Evolutionary conservation across 1,139 yeast species (phyloP).

Genomic region (Sporopachydermia cereana): DNA sequence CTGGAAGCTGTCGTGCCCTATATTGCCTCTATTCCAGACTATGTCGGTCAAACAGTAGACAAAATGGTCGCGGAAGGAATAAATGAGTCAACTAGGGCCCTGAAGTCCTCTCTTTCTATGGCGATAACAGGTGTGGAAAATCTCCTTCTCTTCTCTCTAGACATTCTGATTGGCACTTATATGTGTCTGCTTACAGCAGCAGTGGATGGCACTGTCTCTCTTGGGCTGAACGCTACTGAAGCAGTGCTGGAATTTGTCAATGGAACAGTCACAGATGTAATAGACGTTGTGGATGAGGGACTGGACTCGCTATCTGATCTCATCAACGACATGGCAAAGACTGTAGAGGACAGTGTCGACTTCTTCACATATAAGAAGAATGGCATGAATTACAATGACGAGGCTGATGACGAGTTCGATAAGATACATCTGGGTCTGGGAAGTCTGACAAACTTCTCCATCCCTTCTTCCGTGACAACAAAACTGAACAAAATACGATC

Average conservation of each 20-base stretch:
- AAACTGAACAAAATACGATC: slow-evolving; percentile 34
- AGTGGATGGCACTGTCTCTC: slow-evolving; percentile 57
- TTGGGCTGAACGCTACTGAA: slow-evolving; percentile 66
- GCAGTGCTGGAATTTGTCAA: slow-evolving; percentile 48
- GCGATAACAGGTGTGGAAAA: slow-evolving; percentile 44
- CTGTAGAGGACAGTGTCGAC: slow-evolving; percentile 32
- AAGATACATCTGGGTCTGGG: slow-evolving; percentile 45
- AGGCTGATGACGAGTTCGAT: slow-evolving; percentile 14
- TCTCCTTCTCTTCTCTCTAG: slow-evolving; percentile 52
- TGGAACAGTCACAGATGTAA: slow-evolving; percentile 39
- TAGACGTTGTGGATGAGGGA: slow-evolving; percentile 53
- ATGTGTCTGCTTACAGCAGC: slow-evolving; percentile 71
- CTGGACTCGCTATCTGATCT: slow-evolving; percentile 40
- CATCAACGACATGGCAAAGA: slow-evolving; percentile 28
- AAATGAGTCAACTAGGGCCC: neutral
- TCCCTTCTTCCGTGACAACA: slow-evolving; percentile 48
- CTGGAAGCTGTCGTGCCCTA: neutral
- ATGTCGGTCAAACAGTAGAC: neutral
- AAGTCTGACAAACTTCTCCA: slow-evolving; percentile 42
- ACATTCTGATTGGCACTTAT: slow-evolving; percentile 72
- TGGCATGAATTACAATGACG: slow-evolving; percentile 29
- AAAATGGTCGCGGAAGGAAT: neutral
- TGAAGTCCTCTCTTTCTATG: neutral
- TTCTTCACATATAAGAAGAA: slow-evolving; percentile 33
- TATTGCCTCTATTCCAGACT: neutral